Conservation (phyloP, 2,329 filamentous ascomycete species). For the Xylaria sp. region DNA sequence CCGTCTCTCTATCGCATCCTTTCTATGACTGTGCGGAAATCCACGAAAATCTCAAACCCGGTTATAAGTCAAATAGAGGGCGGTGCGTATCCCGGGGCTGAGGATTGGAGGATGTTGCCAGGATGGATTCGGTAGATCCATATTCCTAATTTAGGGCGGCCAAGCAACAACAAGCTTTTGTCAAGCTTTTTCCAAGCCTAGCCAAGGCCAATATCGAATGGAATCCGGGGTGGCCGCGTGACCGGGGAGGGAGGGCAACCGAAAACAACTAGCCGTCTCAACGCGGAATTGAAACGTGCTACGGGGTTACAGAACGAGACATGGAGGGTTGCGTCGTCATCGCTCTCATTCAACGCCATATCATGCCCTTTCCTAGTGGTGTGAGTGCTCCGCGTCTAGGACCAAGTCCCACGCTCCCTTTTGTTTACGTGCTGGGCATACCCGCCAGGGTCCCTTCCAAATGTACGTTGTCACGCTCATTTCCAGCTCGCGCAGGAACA, state of each 20-base stretch:
- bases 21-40: slow-evolving; percentile 2
- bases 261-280: slow-evolving; percentile 16
- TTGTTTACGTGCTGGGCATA: neutral
- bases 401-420: neutral
- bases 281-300: slow-evolving; percentile 19
- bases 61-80: neutral
- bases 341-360: neutral
- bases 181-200: slow-evolving; percentile 24
- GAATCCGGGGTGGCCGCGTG: slow-evolving; percentile 9
- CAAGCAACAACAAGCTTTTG: neutral
- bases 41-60: slow-evolving; percentile 15
- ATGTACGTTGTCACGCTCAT: neutral
- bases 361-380: neutral
- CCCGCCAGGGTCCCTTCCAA: neutral
- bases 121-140: slow-evolving; percentile 9
- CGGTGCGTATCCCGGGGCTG: neutral
- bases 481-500: too few species aligned
- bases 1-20: slow-evolving; percentile 17
- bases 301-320: slow-evolving; percentile 18
- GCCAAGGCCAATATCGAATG: slow-evolving; percentile 12
- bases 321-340: slow-evolving; percentile 12
- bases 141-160: neutral
- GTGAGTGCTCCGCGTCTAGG: neutral
- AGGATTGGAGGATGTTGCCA: too few species aligned
- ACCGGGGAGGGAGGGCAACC: slow-evolving; percentile 5